Evolutionary conservation across 139 green algal species (phyloP).

Genomic region (Chlorella ohadii): DNA sequence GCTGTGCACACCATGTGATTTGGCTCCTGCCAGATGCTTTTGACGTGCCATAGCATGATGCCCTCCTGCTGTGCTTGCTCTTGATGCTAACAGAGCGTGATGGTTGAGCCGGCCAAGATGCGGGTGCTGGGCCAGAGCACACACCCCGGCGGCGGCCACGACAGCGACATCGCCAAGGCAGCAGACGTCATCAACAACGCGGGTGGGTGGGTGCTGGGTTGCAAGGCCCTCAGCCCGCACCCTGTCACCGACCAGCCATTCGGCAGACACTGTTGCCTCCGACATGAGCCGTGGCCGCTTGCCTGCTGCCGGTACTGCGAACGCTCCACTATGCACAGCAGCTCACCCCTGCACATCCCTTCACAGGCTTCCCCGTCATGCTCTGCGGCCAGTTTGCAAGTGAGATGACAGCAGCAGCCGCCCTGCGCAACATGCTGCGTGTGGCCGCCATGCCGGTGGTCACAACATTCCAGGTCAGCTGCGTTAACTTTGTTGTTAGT

Average conservation of each 20-base stretch:
- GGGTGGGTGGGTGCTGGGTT: too few species aligned
- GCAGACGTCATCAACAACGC: not conserved
- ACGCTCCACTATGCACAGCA: too few species aligned
- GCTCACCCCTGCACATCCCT: not conserved
- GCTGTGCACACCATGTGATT: too few species aligned
- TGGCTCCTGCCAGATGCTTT: too few species aligned
- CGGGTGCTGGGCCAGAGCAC: not conserved
- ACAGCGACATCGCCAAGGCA: not conserved
- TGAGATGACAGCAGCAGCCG: not conserved
- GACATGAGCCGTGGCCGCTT: too few species aligned
- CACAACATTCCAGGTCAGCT: conserved; percentile 22
- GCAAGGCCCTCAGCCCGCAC: too few species aligned
- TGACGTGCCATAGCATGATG: too few species aligned
- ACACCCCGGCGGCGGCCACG: not conserved
- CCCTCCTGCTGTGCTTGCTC: not conserved
- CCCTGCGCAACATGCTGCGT: not conserved
- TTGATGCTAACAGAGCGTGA: not conserved
- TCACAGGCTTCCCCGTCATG: conserved; percentile 1
- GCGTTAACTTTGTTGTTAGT: too few species aligned
- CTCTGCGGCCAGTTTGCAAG: conserved; percentile 25
- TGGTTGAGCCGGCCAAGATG: conserved; percentile 1
- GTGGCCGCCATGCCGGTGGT: conserved; percentile 15
- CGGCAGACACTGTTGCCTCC: too few species aligned
- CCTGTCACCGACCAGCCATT: too few species aligned
- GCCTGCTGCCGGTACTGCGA: too few species aligned